Evolutionary conservation across 2,329 filamentous ascomycete genomes (phyloP).

Genomic region (Venturia aucupariae): DNA sequence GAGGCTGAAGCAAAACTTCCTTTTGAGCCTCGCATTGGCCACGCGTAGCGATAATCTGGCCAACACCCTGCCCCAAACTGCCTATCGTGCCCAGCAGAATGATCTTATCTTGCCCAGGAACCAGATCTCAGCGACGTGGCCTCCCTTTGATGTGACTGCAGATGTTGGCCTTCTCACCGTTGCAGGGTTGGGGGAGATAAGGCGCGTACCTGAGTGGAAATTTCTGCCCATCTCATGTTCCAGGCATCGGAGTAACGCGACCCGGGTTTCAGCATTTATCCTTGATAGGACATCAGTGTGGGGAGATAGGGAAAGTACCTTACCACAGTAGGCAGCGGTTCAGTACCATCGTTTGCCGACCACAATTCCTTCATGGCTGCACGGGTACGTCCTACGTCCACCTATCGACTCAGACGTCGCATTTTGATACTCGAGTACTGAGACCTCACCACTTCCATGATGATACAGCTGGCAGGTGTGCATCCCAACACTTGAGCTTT

Average conservation of each 20-base stretch:
- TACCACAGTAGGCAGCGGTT: background rate
- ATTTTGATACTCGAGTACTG: no score
- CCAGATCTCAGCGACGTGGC: background rate
- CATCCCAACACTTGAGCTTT: no score
- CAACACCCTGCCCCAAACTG: conserved; percentile 1
- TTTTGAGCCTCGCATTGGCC: conserved; percentile 7
- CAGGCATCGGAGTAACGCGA: background rate
- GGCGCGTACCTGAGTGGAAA: background rate
- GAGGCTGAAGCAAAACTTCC: conserved; percentile 1
- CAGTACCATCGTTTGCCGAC: background rate
- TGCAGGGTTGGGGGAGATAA: background rate
- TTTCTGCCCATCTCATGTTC: background rate
- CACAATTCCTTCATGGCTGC: background rate
- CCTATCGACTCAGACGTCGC: no score
- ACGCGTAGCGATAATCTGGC: background rate
- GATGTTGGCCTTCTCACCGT: background rate
- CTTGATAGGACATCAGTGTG: background rate
- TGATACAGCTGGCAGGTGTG: no score
- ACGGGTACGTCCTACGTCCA: no score
- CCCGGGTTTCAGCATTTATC: background rate
- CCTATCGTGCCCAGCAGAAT: background rate
- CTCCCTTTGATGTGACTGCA: background rate
- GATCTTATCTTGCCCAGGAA: background rate
- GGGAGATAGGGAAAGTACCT: background rate
- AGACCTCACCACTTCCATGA: no score